These are phyloP conservation scores for Thinopyrum elongatum DNA, from an alignment of 176 grass and related monocot species.

Conservation along the genomic window DNA sequence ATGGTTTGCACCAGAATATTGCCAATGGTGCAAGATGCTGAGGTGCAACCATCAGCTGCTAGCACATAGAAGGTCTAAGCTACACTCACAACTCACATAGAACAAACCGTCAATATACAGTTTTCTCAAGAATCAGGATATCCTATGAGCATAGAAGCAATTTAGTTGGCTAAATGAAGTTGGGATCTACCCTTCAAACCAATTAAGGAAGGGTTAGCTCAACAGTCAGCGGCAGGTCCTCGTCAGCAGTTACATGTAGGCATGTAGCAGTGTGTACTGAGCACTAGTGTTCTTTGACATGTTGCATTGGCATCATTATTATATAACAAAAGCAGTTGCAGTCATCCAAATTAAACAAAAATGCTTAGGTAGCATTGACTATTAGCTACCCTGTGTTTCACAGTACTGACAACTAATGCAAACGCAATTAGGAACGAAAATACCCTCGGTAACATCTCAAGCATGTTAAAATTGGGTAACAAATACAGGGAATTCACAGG, in stretches of 20 bases:
- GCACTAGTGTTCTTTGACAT: background rate
- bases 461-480: background rate
- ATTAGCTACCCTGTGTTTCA: background rate
- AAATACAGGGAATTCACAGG: constrained; percentile 1
- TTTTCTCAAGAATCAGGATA: constrained; percentile 26
- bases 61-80: background rate
- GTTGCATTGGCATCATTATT: constrained; percentile 1
- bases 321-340: background rate
- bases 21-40: background rate
- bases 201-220: constrained; percentile 11
- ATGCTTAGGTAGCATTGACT: background rate
- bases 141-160: background rate
- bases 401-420: background rate
- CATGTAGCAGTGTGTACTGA: too few relatives aligned
- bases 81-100: background rate
- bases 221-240: background rate
- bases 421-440: background rate
- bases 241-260: too few relatives aligned
- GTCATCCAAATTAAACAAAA: background rate
- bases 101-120: background rate
- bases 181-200: background rate
- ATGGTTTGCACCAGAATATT: background rate
- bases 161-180: constrained; percentile 1
- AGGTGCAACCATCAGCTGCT: background rate
- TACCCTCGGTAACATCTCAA: background rate